Base-by-base conservation (phyloP, 805 yeast genomes). In the Maudiozyma serrabonitensis region DNA sequence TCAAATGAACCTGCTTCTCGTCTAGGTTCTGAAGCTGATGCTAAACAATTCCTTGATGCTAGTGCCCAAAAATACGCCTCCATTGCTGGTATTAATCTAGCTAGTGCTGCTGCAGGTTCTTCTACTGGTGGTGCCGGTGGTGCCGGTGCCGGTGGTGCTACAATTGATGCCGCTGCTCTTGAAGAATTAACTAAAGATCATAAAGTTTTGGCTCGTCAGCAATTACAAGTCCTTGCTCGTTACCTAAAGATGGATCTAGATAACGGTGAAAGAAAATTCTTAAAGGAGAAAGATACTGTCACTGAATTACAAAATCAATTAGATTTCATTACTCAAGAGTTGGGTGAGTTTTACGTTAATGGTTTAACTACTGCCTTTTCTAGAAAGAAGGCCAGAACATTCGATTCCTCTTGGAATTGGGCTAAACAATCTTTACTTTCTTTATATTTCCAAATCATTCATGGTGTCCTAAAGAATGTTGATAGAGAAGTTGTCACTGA, bases 391-490 rank as follows among this genome's bases (percentile, higher is more conserved):
- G 95, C 97, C 28, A 86, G 99, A 75, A 82, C 84, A 48, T 93
- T 91, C 69, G 98, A 93, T 71, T 89, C 97, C 21, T 89, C 90
- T 71, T 93, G 99, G 99, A 95, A 95, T 71, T 93, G 99, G 99
- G 97, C 98, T 45, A 87, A 97, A 71, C 99, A 93, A 75, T 96
- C 93, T 68, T 86, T 93, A 53, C 74, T 93, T 59, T 80, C 89
- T 46, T 84, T 93, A 87, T 93, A 87, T 73, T 93, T 80, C 67
- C 97, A 93, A 70, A 89, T 93, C 62, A 89, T 93, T 59, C 95
- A 93, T 69, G 99, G 99, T 68, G 84, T 87, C 56, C 78, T 89
- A 54, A 84, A 69, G 80, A 83, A 87, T 52, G 85, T 93, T 57
- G 98, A 93, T 69, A 82, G 99, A 69, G 96, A 93, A 73, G 89